Evolutionary conservation across 1,139 yeast species (phyloP).

Genomic region (Pichia terricola): DNA sequence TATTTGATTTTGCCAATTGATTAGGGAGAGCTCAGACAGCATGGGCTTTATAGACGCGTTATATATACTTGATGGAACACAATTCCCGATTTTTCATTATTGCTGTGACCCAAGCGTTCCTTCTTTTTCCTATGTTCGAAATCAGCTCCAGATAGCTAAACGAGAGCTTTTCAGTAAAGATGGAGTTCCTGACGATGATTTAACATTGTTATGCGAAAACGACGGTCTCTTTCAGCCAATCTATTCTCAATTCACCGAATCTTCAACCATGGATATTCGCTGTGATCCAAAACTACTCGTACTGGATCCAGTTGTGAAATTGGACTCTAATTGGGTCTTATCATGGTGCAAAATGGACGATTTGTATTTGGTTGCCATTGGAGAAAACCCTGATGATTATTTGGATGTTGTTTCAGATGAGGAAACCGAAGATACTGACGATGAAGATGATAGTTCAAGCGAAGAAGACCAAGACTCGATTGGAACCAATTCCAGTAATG

Average conservation of each 20-base stretch:
- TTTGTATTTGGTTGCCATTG: constrained; percentile 19
- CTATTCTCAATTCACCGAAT: too few relatives aligned
- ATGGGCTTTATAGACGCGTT: constrained; percentile 50
- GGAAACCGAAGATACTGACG: constrained; percentile 22
- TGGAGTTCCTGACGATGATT: not conserved
- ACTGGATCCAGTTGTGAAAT: constrained; percentile 10
- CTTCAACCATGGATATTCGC: too few relatives aligned
- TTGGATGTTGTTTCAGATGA: constrained; percentile 22
- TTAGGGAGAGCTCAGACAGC: not conserved
- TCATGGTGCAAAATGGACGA: constrained; percentile 20
- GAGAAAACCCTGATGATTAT: constrained; percentile 11
- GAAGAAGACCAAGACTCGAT: constrained; percentile 1
- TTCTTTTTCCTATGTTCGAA: constrained; percentile 27
- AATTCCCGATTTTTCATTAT: constrained; percentile 5
- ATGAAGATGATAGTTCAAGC: constrained; percentile 7
- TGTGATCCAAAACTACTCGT: too few relatives aligned
- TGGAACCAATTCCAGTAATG: not conserved
- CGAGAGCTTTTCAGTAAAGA: constrained; percentile 4
- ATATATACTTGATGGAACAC: constrained; percentile 49
- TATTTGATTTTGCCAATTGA: too few relatives aligned
- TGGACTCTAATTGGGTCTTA: constrained; percentile 22
- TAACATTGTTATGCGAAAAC: too few relatives aligned
- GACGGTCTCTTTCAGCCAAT: too few relatives aligned
- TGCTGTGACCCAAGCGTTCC: constrained; percentile 27
- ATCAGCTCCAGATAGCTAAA: constrained; percentile 12